Evolutionary conservation across 176 grass and related monocot species (phyloP), one percentile per base, ranked within the genome.

Genomic region (Bonia amplexicaulis): DNA sequence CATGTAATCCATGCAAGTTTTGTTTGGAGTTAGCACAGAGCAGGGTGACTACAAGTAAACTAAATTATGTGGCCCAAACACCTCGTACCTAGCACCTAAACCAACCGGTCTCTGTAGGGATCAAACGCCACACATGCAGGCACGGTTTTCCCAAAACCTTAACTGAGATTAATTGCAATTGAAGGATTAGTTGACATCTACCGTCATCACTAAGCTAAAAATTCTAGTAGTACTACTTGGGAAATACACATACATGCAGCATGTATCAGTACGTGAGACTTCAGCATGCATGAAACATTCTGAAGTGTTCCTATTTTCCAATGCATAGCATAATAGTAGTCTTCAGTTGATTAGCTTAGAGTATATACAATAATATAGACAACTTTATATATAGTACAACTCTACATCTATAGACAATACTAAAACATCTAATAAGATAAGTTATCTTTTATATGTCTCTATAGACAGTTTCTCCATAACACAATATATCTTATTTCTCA

Each of bases 171-270:
- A 88, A 82, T 69, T 82, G 66, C 59, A 90, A 52, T 64, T 1
- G 89, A 90, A 90, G 89, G 84, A 87, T 90, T 51, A 69, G 84
- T 90, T 90, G 88, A 87, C 88, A 90, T 90, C 48, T 66, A 77
- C 29, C 73, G 7, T 17, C 31, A 42, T 42, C 8, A 82, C 53
- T 84, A 81, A 76, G 82, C 40, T 83, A 88, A 22, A 66, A 80
- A 42, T 46, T 90, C 12, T 25, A 73, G 80, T 73, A 25, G 6
- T 69, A 40, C 42, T 71, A 53, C 15, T 37, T 47, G 12, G 63
- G 5, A 68, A 45, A 54, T 42, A 6, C 33, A n/a, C 17, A 63
- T 60, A 72, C 9, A 20, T 59, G 33, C 53, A 15, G 7, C 49
- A 58, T 29, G 51, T 7, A 27, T 29, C 40, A 46, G 0, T 40